These are phyloP conservation scores for Phlebiopsis flavidoalba DNA, from an alignment of 768 basidiomycete species.

Conservation along the genomic window DNA sequence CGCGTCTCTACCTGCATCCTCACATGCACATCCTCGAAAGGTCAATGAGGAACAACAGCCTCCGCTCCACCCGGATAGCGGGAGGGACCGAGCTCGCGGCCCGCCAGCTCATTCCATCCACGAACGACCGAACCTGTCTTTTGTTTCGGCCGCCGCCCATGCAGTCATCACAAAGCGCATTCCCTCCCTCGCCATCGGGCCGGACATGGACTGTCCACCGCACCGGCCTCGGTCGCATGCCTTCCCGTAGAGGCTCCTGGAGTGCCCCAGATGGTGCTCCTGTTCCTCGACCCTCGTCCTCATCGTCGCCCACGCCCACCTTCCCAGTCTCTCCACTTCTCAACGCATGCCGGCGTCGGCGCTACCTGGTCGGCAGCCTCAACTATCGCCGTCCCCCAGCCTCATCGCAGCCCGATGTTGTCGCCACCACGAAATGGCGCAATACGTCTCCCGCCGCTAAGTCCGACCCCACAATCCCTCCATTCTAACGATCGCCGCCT, in stretches of 20 bases:
- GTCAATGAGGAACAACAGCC: conserved; percentile 14
- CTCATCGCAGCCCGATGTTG: conserved; percentile 2
- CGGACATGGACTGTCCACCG: conserved; percentile 9
- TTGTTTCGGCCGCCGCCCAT: conserved; percentile 21
- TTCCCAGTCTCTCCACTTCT: neutral
- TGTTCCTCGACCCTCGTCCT: conserved; percentile 16
- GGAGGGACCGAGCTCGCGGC: conserved; percentile 22
- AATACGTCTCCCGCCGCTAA: conserved; percentile 11
- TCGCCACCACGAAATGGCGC: conserved; percentile 3
- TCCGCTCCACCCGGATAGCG: conserved; percentile 9
- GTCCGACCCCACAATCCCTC: conserved; percentile 4
- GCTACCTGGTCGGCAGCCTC: neutral
- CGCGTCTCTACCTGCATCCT: conserved; percentile 13
- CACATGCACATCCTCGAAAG: conserved; percentile 12
- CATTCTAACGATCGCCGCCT: conserved; percentile 4
- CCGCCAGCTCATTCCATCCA: conserved; percentile 20
- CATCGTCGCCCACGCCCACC: conserved; percentile 13
- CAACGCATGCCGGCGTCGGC: conserved; percentile 10
- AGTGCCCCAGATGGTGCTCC: conserved; percentile 14
- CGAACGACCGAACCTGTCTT: conserved; percentile 26
- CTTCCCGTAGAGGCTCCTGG: conserved; percentile 20
- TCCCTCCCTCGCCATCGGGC: conserved; percentile 16
- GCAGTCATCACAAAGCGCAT: conserved; percentile 9
- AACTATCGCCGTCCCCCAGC: conserved; percentile 3
- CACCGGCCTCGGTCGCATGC: conserved; percentile 16